These are phyloP conservation scores for Leccinellum rugosiceps DNA, from an alignment of 768 basidiomycete genomes.

Conservation along the genomic window DNA sequence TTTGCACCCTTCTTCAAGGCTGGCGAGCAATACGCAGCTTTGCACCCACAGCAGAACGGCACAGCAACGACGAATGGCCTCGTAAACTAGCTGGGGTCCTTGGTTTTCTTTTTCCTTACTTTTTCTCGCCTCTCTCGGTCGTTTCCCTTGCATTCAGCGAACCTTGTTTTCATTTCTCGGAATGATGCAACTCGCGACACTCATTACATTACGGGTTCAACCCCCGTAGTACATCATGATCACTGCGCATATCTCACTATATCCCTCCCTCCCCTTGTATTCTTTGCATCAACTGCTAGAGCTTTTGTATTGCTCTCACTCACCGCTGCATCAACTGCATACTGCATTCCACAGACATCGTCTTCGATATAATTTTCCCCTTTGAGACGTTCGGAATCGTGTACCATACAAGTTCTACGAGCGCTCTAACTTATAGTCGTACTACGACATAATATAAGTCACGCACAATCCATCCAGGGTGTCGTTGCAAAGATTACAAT, in stretches of 20 bases:
- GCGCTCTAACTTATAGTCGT: constrained; percentile 5
- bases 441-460: neutral
- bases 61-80: constrained; percentile 39
- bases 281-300: constrained; percentile 27
- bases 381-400: constrained; percentile 10
- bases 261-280: constrained; percentile 13
- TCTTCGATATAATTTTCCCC: constrained; percentile 16
- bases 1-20: constrained; percentile 84
- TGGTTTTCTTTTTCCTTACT: neutral
- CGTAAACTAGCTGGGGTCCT: constrained; percentile 17
- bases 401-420: constrained; percentile 22
- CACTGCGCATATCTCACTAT: constrained; percentile 22
- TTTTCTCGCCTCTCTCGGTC: neutral
- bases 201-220: constrained; percentile 70
- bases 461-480: neutral
- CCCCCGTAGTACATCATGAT: constrained; percentile 57
- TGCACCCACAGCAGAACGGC: constrained; percentile 30
- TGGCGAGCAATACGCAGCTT: constrained; percentile 55
- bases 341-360: constrained; percentile 15
- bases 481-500: constrained; percentile 9
- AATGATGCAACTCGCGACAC: constrained; percentile 32
- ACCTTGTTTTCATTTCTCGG: neutral
- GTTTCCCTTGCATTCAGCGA: constrained; percentile 2
- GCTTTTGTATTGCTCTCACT: constrained; percentile 22
- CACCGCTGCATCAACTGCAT: constrained; percentile 60